Percentiles rank a stretch among this genome's conserved stretches.
Conservation (phyloP, 805 yeast genomes). For the Wickerhamomyces hampshirensis region DNA sequence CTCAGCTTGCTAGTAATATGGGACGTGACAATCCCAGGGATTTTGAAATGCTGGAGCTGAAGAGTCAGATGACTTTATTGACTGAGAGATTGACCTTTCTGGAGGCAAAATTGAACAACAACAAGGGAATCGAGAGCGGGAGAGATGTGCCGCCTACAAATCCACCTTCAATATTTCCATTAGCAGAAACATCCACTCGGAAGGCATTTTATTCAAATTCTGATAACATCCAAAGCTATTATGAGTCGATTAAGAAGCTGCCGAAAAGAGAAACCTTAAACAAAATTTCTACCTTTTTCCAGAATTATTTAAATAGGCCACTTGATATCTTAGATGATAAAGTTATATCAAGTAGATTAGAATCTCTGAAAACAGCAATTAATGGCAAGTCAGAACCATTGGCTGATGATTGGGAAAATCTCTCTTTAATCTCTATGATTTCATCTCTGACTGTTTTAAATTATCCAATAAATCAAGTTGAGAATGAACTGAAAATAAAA, state of each 20-base stretch:
- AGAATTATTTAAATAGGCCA: constrained; percentile 11
- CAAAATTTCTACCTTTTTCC: constrained; percentile 8
- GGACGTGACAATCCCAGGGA: constrained; percentile 1
- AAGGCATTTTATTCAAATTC: not conserved
- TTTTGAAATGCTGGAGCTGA: constrained; percentile 11
- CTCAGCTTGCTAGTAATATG: not conserved
- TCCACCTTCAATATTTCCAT: not conserved
- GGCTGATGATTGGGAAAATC: constrained; percentile 13
- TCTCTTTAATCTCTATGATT: constrained; percentile 16
- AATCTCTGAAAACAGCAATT: constrained; percentile 1
- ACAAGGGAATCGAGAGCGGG: not conserved
- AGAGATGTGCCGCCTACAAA: not conserved
- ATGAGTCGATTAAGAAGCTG: constrained; percentile 3
- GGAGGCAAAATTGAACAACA: constrained; percentile 9
- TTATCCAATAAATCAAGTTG: constrained; percentile 9
- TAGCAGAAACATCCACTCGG: not conserved
- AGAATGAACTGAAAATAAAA: constrained; percentile 7
- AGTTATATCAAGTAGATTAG: constrained; percentile 5
- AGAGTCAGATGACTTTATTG: constrained; percentile 10
- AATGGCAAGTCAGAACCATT: not conserved
- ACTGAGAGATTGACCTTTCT: constrained; percentile 11
- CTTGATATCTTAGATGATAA: constrained; percentile 14
- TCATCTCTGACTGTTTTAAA: constrained; percentile 13
- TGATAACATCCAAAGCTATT: not conserved
- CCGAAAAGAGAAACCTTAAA: constrained; percentile 5